These are phyloP conservation scores for Corchorus capsularis DNA, from an alignment of 345 rosid genomes.

Conservation along the genomic window DNA sequence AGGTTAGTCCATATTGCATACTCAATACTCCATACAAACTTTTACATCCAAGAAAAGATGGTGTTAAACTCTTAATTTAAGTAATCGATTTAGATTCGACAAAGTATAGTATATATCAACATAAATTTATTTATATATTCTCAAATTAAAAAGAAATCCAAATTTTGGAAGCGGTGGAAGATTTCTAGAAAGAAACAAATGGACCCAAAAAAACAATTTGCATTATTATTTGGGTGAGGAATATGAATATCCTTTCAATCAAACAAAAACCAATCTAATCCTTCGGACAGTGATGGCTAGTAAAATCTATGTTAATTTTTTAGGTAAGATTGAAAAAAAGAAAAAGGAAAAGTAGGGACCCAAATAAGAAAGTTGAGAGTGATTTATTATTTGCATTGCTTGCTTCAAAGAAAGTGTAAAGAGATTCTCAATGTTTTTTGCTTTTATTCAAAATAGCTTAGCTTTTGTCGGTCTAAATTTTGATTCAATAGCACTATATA, in stretches of 20 bases:
- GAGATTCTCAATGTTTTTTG: neutral
- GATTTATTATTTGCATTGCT: too few relatives aligned
- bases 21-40: too few relatives aligned
- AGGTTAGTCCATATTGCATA: too few relatives aligned
- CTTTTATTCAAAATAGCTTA: neutral
- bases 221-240: neutral
- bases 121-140: too few relatives aligned
- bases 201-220: neutral
- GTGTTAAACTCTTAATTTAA: too few relatives aligned
- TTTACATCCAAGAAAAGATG: too few relatives aligned
- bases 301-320: neutral
- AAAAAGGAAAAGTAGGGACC: neutral
- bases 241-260: neutral
- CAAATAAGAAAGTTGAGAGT: neutral
- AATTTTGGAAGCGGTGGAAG: too few relatives aligned
- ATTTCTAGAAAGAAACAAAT: too few relatives aligned
- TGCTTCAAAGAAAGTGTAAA: too few relatives aligned
- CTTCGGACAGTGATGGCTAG: neutral
- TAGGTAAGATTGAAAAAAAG: neutral
- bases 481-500: neutral
- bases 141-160: too few relatives aligned
- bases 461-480: neutral
- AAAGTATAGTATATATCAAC: too few relatives aligned
- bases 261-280: neutral
- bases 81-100: too few relatives aligned